These are phyloP conservation scores for Scheffersomyces spartinae DNA, from an alignment of 805 yeast species.

Conservation along the genomic window DNA sequence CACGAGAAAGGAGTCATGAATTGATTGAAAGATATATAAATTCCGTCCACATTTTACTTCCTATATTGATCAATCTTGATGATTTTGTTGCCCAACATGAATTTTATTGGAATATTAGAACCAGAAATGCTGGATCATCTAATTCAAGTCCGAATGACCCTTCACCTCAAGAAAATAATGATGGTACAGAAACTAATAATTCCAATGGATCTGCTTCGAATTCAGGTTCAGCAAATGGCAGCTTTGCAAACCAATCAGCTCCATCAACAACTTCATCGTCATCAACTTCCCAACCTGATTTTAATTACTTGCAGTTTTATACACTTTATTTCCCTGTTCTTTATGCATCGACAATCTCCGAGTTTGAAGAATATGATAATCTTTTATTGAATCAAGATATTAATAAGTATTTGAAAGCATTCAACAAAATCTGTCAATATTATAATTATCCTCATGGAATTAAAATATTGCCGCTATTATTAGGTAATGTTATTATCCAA, in stretches of 20 bases:
- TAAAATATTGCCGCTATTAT: constrained; percentile 28
- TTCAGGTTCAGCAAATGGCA: constrained; percentile 1
- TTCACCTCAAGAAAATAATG: constrained; percentile 3
- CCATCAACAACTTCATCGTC: constrained; percentile 5
- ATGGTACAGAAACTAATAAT: constrained; percentile 1
- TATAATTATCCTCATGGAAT: constrained; percentile 34
- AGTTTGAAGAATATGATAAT: constrained; percentile 46
- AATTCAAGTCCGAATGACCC: constrained; percentile 1
- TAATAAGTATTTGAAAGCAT: constrained; percentile 37
- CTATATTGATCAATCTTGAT: constrained; percentile 34
- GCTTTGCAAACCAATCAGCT: too few relatives aligned
- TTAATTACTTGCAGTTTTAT: constrained; percentile 34
- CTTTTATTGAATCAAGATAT: constrained; percentile 35
- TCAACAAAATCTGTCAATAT: constrained; percentile 37
- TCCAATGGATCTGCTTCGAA: constrained; percentile 1
- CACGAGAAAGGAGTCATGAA: constrained; percentile 33
- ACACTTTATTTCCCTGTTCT: constrained; percentile 40
- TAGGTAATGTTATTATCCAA: constrained; percentile 38
- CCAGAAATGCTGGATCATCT: constrained; percentile 1
- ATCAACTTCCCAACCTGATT: constrained; percentile 11
- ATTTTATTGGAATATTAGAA: constrained; percentile 30
- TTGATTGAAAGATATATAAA: constrained; percentile 36
- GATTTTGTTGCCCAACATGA: constrained; percentile 36
- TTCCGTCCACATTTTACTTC: constrained; percentile 46
- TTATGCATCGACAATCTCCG: constrained; percentile 48